Percentiles rank a stretch among this genome's conserved stretches.
phyloP scores from a whole-genome alignment of 371 early-diverging fungal species.

The Entomophthora muscae region DNA sequence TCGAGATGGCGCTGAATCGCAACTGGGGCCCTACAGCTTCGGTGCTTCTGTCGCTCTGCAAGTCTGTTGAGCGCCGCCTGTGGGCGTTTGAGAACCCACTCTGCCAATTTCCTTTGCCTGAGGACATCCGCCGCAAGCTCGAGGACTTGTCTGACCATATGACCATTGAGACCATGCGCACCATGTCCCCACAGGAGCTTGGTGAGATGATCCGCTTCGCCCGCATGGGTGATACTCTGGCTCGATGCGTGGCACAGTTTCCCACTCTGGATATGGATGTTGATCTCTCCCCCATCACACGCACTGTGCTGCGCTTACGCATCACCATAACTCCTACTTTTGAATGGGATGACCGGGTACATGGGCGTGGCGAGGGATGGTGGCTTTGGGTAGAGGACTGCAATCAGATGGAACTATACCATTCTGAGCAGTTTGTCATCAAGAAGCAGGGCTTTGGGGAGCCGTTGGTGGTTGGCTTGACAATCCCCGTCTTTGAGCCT shows the following conservation, averaged over 20 bases:
- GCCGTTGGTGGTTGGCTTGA: conserved; percentile 50
- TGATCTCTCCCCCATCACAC: conserved; percentile 73
- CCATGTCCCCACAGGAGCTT: conserved; percentile 65
- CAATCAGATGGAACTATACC: conserved; percentile 32
- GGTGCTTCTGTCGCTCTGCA: conserved; percentile 65
- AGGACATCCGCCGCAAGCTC: conserved; percentile 54
- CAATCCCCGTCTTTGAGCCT: conserved; percentile 75
- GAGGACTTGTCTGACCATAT: conserved; percentile 35
- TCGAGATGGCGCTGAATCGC: conserved; percentile 81
- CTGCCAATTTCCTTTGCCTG: conserved; percentile 62
- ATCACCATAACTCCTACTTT: conserved; percentile 68
- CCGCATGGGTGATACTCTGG: conserved; percentile 56
- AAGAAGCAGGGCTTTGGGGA: conserved; percentile 27
- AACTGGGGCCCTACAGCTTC: conserved; percentile 76
- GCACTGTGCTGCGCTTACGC: conserved; percentile 69
- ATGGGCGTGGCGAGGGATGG: conserved; percentile 77
- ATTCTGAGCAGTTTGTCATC: conserved; percentile 30
- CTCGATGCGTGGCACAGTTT: conserved; percentile 59
- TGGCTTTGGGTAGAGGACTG: conserved; percentile 90
- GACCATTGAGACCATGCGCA: conserved; percentile 57
- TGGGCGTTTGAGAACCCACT: conserved; percentile 93
- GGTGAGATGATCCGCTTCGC: conserved; percentile 69
- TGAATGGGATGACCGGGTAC: conserved; percentile 77
- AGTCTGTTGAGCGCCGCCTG: conserved; percentile 76
- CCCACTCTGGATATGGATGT: conserved; percentile 65